phyloP scores from a whole-genome alignment of 306 rosid genomes.

The Prunus fruticosa region DNA sequence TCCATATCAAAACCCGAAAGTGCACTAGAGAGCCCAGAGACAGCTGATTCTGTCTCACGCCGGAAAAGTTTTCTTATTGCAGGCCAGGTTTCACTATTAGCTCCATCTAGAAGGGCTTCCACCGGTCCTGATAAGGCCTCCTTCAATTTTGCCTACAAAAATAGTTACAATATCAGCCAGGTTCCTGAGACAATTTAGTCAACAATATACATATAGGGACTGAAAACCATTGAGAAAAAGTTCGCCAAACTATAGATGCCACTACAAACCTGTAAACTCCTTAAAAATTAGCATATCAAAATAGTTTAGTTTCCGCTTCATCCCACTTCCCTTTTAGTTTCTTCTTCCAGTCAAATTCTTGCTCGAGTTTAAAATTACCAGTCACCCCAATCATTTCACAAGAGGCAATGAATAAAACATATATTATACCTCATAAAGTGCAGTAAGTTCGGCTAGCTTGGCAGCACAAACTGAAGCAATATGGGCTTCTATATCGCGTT shows the following conservation, averaged over 20 bases:
- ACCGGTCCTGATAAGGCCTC: constrained; percentile 75
- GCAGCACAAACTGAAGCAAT: constrained; percentile 62
- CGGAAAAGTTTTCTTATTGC: constrained; percentile 69
- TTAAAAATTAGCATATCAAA: background rate
- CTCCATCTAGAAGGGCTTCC: constrained; percentile 92
- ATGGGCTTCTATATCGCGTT: constrained; percentile 83
- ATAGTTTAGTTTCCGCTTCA: background rate
- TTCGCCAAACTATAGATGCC: background rate
- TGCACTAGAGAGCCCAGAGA: constrained; percentile 63
- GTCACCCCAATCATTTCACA: constrained; percentile 9
- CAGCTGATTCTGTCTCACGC: constrained; percentile 74
- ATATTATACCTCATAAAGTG: constrained; percentile 63
- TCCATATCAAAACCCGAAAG: constrained; percentile 77
- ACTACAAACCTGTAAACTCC: background rate
- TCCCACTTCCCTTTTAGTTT: background rate
- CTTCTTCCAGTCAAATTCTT: background rate
- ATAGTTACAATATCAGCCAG: constrained; percentile 30
- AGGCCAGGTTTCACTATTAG: constrained; percentile 86
- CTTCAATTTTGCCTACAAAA: constrained; percentile 72
- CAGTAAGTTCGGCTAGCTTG: constrained; percentile 71
- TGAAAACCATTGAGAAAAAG: background rate
- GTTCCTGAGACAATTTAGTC: constrained; percentile 20
- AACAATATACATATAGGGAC: constrained; percentile 12
- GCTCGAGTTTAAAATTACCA: background rate
- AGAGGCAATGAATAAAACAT: constrained; percentile 1